These are phyloP conservation scores for Fusarium udum DNA, from an alignment of 2,329 filamentous ascomycete species.

Conservation along the genomic window DNA sequence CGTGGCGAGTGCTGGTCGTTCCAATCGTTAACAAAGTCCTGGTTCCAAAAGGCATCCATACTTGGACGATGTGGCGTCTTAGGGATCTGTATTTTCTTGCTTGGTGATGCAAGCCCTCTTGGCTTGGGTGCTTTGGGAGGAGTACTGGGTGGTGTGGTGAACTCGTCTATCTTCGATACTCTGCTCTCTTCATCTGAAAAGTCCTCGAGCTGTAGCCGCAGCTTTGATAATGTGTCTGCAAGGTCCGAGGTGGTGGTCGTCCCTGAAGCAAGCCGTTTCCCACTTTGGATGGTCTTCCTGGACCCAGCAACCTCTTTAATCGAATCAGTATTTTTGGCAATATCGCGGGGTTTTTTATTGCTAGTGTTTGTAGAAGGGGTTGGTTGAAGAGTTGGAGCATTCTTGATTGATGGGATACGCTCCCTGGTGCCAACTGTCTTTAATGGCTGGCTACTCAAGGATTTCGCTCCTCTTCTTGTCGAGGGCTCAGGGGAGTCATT, in stretches of 20 bases:
- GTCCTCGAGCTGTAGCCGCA: slow-evolving; percentile 38
- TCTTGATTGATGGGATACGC: neutral
- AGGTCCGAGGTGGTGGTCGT: slow-evolving; percentile 35
- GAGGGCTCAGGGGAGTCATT: slow-evolving; percentile 23
- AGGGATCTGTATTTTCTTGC: slow-evolving; percentile 55
- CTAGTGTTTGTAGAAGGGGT: neutral
- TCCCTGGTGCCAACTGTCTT: neutral
- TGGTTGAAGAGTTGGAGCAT: slow-evolving; percentile 9
- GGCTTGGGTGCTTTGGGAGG: slow-evolving; percentile 28
- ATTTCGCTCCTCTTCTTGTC: neutral
- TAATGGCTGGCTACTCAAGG: neutral
- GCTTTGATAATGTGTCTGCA: slow-evolving; percentile 37
- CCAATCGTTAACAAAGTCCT: slow-evolving; percentile 69
- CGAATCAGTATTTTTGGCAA: neutral
- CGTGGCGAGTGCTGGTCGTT: slow-evolving; percentile 68
- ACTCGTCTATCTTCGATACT: slow-evolving; percentile 5
- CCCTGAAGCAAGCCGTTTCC: neutral
- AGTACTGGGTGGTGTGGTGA: slow-evolving; percentile 37
- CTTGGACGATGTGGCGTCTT: slow-evolving; percentile 62
- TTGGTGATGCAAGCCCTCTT: slow-evolving; percentile 44
- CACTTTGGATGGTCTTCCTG: slow-evolving; percentile 4
- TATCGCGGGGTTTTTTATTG: neutral
- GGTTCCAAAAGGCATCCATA: slow-evolving; percentile 68
- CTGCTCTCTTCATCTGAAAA: slow-evolving; percentile 38
- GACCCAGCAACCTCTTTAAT: neutral